These are phyloP conservation scores for Aeminium ludgeri DNA, from an alignment of 495 filamentous ascomycete genomes.

Conservation along the genomic window DNA sequence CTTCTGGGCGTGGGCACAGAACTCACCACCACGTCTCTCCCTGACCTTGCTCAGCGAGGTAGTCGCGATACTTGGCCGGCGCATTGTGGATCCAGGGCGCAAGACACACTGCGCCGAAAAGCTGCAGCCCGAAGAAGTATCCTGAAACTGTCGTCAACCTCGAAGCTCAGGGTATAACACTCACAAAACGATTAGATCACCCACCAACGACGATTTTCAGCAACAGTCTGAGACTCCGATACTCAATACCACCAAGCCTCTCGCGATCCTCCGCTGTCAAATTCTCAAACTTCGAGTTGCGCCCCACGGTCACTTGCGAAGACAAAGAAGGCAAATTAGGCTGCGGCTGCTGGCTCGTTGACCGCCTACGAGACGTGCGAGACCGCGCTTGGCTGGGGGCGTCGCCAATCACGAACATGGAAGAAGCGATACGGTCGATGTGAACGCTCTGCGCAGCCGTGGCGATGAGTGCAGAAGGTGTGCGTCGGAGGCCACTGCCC, in stretches of 20 bases:
- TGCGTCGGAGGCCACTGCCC: background rate
- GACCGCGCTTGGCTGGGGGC: background rate
- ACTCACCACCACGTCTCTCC: background rate
- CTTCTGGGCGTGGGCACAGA: constrained; percentile 1
- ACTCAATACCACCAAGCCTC: constrained; percentile 83
- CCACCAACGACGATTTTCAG: constrained; percentile 46
- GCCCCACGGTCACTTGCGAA: constrained; percentile 74
- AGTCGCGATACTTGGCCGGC: constrained; percentile 27
- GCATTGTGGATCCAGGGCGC: constrained; percentile 60
- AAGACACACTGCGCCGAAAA: constrained; percentile 51
- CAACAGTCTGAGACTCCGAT: constrained; percentile 70
- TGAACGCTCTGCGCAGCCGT: background rate
- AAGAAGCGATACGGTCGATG: background rate
- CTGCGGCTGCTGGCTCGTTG: too few relatives aligned
- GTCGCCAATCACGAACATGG: too few relatives aligned
- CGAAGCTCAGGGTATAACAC: too few relatives aligned
- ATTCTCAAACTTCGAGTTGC: constrained; percentile 84
- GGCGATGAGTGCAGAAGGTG: background rate
- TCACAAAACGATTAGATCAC: too few relatives aligned
- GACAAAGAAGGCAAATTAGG: constrained; percentile 34
- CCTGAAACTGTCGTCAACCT: too few relatives aligned
- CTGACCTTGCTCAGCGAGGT: constrained; percentile 26
- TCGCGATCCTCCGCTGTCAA: constrained; percentile 76
- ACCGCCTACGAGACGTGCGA: too few relatives aligned
- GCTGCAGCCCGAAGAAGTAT: constrained; percentile 59